A percentile compares a stretch with the other conserved stretches of the same genome.
Evolutionary conservation across 768 basidiomycete genomes (phyloP).

Genomic region (Macrocybe gigantea): DNA sequence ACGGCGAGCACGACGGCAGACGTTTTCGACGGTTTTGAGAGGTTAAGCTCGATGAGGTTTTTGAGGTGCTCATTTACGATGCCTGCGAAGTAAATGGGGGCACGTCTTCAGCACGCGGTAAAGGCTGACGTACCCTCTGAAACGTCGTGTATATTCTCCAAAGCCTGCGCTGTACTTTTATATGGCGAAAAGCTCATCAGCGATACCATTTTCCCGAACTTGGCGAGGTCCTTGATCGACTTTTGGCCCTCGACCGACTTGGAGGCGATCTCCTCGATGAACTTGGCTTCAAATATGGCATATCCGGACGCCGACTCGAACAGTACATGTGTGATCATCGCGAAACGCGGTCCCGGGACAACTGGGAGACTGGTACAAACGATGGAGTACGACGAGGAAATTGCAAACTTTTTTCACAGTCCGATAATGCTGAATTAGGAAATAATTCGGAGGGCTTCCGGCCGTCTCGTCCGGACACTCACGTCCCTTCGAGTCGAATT

Average conservation of each 20-base stretch:
- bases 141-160: constrained; percentile 94
- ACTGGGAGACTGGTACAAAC: constrained; percentile 24
- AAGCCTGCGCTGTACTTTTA: constrained; percentile 86
- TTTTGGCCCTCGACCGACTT: constrained; percentile 76
- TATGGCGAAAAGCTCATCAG: constrained; percentile 91
- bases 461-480: neutral
- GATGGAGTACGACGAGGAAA: constrained; percentile 8
- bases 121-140: constrained; percentile 71
- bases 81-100: constrained; percentile 36
- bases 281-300: constrained; percentile 85
- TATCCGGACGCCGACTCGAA: constrained; percentile 95
- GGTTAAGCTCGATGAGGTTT: constrained; percentile 81
- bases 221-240: constrained; percentile 79
- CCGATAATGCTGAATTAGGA: constrained; percentile 12
- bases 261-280: constrained; percentile 82
- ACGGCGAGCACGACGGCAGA: constrained; percentile 72
- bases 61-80: constrained; percentile 80
- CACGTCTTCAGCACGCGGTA: neutral
- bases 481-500: neutral
- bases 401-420: constrained; percentile 22
- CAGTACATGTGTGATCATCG: constrained; percentile 78
- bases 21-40: constrained; percentile 70
- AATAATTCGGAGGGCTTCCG: neutral
- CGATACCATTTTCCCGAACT: constrained; percentile 90
- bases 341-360: constrained; percentile 20